Evolutionary conservation across 225 moss, liverwort and hornwort genomes (phyloP).

Genomic region (Ulota crispa): DNA sequence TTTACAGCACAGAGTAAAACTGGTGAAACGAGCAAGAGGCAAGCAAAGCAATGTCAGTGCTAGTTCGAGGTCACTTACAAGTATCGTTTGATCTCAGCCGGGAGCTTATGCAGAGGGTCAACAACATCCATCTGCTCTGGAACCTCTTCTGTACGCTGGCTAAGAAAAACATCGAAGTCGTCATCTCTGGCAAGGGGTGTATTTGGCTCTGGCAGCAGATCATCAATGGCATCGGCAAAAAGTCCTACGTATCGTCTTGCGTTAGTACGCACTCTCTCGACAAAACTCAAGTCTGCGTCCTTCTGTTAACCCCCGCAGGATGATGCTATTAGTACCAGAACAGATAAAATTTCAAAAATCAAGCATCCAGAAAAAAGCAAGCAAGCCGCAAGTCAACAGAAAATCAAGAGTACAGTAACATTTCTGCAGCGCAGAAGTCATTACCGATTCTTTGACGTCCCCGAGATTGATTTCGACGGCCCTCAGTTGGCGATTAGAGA

Average conservation of each 20-base stretch:
- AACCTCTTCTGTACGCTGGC: slow-evolving; percentile 80
- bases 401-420: not conserved
- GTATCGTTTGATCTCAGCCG: slow-evolving; percentile 85
- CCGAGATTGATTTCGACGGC: slow-evolving; percentile 71
- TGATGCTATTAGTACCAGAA: not conserved
- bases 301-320: slow-evolving; percentile 50
- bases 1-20: not conserved
- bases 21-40: not conserved
- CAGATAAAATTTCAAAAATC: not conserved
- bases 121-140: slow-evolving; percentile 60
- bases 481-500: slow-evolving; percentile 73
- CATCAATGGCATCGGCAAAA: slow-evolving; percentile 88
- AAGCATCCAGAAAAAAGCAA: not conserved
- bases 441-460: slow-evolving; percentile 57
- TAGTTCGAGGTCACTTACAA: slow-evolving; percentile 53
- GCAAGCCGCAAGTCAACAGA: not conserved
- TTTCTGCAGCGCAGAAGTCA: not conserved
- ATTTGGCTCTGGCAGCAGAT: slow-evolving; percentile 76
- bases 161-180: slow-evolving; percentile 75
- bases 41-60: not conserved
- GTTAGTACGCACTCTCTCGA: slow-evolving; percentile 71
- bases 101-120: slow-evolving; percentile 75
- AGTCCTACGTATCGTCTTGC: slow-evolving; percentile 82
- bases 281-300: slow-evolving; percentile 53
- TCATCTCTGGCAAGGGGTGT: slow-evolving; percentile 74